Base-by-base conservation (phyloP, 495 filamentous ascomycete genomes). In the Penicillium turbatum region DNA sequence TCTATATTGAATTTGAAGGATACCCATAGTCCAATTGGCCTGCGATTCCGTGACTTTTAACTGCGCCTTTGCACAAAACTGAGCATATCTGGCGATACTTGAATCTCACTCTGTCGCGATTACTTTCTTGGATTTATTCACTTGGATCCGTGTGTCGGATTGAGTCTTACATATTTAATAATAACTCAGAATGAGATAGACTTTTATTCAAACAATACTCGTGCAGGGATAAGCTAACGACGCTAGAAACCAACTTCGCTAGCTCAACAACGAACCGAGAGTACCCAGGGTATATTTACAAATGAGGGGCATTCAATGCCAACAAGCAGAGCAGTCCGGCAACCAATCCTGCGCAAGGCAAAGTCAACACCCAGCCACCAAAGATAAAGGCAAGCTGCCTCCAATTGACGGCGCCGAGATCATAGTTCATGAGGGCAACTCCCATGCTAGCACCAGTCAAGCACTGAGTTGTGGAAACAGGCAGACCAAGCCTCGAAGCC, bases 401-500 rank as follows among this genome's bases (percentile, higher is more conserved):
- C 71, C 71, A 73, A 36, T 75, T 75, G 15, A 75, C 59, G 11
- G 69, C 65, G 0, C 65, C 58, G 16, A 72, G 53, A 53, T 72
- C 67, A 49, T 67, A 68, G 42, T 75, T 75, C 67, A 71, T 73
- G 16, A 72, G 56, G 1, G 71, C 72, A 0, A 72, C 71, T 10
- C 72, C 72, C 30, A 70, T 56, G 5, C 62, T 55, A 7, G 70
- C 58, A n/a, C 72, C 72, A 12, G 67, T 70, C 30, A 75, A 47
- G 54, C 71, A 73, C 58, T 73, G 69, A 3, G 71, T 73, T 1
- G 71, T 75, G 3, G 65, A 68, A 15, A 75, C 72, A 1, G 70
- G 72, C 32, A 75, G 43, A 1, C 69, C 77, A 21, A 86, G 72
- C 16, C 80, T 71, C 12, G 80, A 84, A 31, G 83, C 82, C n/a